Evolutionary conservation across 1,139 yeast genomes (phyloP), one percentile per base, ranked within the genome.

Genomic region (Hanseniaspora gamundiae): DNA sequence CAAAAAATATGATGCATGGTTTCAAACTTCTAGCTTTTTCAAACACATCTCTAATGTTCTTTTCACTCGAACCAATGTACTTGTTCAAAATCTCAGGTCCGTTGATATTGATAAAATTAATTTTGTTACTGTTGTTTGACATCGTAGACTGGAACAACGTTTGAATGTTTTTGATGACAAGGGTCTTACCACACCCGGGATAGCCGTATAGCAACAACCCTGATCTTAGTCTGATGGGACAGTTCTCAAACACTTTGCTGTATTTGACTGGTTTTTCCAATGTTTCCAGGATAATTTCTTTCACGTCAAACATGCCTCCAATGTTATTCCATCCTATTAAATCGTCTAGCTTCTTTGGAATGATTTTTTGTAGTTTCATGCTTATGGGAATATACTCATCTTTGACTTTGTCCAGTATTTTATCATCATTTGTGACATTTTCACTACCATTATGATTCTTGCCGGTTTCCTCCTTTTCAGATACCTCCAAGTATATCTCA

Each of bases 31-130:
- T 88, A 0, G 98, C 99, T 36, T 95, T 71, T 53, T 87, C 96
- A 61, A 91, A 91, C 44, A 93, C 69, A 47, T 91, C 97, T 46
- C 99, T 71, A 2, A 91, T 93, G 43, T 91, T 78, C 60, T 88
- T 96, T 61, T 91, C 99, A 35, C 95, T 84, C 0, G 97, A 97
- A 55, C 99, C 99, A 53, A 91, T 91, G 61, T 88, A 91, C 62
- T 93, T 91, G 66, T 91, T 91, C 53, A 91, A 71, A 43, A 91
- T 86, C 59, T 91, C 98, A 0, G 98, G 98, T 16, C 98, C 98
- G 60, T 91, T 91, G 44, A 91, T 82, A 2, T 95, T 80, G 30
- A 91, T 91, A 60, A 91, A 91, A 56, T 91, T 91, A 48, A 91
- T 82, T 0, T 97, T 94, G 42, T 91, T 86, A 14, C 16, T 7